Base-by-base conservation (phyloP, 2,329 filamentous ascomycete species). In the Fusarium sp. region DNA sequence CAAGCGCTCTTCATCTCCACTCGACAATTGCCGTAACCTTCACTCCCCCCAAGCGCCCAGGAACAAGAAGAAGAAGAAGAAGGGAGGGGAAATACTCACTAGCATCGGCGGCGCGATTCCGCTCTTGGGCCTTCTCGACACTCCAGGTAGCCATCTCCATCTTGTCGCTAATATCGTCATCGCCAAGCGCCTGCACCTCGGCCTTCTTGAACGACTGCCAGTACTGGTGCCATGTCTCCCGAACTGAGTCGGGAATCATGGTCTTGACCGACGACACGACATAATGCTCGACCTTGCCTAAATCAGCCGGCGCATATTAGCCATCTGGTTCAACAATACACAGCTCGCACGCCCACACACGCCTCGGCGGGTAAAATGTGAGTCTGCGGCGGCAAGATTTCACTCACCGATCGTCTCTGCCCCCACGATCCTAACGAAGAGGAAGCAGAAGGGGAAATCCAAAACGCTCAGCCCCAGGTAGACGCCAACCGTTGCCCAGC, bases 401-500 rank as follows among this genome's bases (percentile, higher is more conserved):
- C 8, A 60, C 82, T 83, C 80, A 85, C 93, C 94, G 75, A 99
- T 96, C 60, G 87, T 87, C 25, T 99, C 96, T 0, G 92, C 92
- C 14, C 96, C 96, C 2, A 97, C 86, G 57, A 89, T 83, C 62
- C 90, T 87, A 50, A 99, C 96, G 9, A 96, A 88, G 59, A 97
- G 81, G 82, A 97, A 99, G 81, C 95, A 98, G 77, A 98, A 92
- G 0, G 96, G 96, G 71, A 98, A 97, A 81, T 99, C 96, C 56
- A 97, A 82, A 36, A 92, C 91, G 42, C 92, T 94, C 59, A 99
- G 82, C 1, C 84, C 85, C 10, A 97, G 80, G 79, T 99, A 99
- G 13, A 99, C 92, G n/a, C 93, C 95, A 5, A 97, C 80, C 1
- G 94, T 94, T 4, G 92, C 87, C 93, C 94, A 98, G 40, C 96